Percentiles rank a stretch among this genome's conserved stretches.
Conservation (phyloP, 2,329 filamentous ascomycete genomes). For the Arachnomyces sp. region DNA sequence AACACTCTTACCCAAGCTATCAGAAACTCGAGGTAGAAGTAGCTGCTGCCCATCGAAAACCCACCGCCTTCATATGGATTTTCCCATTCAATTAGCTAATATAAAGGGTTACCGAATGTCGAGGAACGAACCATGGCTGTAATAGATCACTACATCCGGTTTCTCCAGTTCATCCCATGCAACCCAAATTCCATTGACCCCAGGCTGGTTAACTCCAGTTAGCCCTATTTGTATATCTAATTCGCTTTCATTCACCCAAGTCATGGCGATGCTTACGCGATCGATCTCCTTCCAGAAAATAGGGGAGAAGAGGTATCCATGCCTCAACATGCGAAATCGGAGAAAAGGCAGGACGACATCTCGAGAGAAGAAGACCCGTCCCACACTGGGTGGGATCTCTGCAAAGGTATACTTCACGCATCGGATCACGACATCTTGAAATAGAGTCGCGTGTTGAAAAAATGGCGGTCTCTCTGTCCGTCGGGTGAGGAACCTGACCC, state of each 20-base stretch:
- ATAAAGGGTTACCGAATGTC: background rate
- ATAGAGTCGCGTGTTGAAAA: conserved; percentile 60
- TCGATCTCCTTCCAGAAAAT: conserved; percentile 57
- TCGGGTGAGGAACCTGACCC: conserved; percentile 48
- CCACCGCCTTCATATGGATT: conserved; percentile 56
- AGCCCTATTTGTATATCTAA: background rate
- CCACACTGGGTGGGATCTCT: conserved; percentile 59
- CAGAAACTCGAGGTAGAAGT: conserved; percentile 81
- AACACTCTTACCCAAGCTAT: conserved; percentile 64
- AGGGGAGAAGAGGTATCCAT: conserved; percentile 58
- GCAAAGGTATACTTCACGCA: conserved; percentile 73
- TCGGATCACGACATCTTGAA: conserved; percentile 69
- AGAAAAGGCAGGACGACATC: conserved; percentile 66
- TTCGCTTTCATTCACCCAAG: too few species aligned
- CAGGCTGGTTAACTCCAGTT: conserved; percentile 26
- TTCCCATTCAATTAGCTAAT: conserved; percentile 12
- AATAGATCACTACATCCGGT: conserved; percentile 74
- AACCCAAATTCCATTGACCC: conserved; percentile 63
- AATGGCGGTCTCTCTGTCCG: conserved; percentile 50
- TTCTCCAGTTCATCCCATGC: conserved; percentile 51
- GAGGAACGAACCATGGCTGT: conserved; percentile 59
- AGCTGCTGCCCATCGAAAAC: conserved; percentile 72
- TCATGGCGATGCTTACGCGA: conserved; percentile 33
- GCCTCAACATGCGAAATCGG: conserved; percentile 65
- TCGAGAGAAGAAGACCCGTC: conserved; percentile 71